These are phyloP conservation scores for Arthrobotrys pseudoclavata DNA, from an alignment of 2,329 filamentous ascomycete species.

Conservation along the genomic window DNA sequence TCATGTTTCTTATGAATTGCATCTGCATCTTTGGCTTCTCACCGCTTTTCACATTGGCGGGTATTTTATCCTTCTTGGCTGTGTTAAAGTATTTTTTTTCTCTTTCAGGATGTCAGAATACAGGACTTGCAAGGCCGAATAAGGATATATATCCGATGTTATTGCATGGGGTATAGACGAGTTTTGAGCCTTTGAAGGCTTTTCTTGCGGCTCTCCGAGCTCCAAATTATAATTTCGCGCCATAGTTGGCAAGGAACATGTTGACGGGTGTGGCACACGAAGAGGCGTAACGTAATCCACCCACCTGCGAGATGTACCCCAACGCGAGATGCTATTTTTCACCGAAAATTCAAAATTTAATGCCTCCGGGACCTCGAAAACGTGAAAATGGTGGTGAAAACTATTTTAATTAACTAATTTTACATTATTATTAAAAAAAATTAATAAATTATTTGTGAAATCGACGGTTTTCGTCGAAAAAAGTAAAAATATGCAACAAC, in stretches of 20 bases:
- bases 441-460: too few species aligned
- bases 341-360: too few species aligned
- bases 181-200: neutral
- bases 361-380: too few species aligned
- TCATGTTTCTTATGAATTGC: neutral
- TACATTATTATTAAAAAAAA: too few species aligned
- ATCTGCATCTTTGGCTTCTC: constrained; percentile 5
- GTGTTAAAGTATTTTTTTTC: constrained; percentile 24
- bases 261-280: neutral
- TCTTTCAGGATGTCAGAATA: constrained; percentile 15
- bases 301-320: too few species aligned
- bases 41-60: neutral
- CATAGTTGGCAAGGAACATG: neutral
- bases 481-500: too few species aligned
- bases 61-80: constrained; percentile 36
- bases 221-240: neutral
- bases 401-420: too few species aligned
- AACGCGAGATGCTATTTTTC: too few species aligned
- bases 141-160: constrained; percentile 9
- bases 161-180: neutral
- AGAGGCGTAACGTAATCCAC: too few species aligned
- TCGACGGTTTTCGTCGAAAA: too few species aligned
- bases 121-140: constrained; percentile 1
- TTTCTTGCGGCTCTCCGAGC: constrained; percentile 15
- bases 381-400: too few species aligned